A percentile compares a stretch with the other conserved stretches of the same genome.
These are phyloP conservation scores for Arachnomyces sp. DNA, from an alignment of 2,329 filamentous ascomycete genomes.

Conservation along the genomic window DNA sequence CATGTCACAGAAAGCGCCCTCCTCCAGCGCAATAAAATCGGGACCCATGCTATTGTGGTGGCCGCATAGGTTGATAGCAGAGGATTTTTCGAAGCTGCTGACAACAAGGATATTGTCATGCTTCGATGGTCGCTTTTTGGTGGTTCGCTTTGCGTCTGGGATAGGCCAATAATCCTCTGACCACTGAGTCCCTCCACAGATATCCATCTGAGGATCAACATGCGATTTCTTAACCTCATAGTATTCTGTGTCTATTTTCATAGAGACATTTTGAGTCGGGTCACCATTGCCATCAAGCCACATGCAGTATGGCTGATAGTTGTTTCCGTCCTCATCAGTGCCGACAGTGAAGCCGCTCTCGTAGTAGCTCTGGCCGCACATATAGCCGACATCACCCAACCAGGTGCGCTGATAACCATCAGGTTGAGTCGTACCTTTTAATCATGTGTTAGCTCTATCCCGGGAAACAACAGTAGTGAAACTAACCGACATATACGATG, in stretches of 20 bases:
- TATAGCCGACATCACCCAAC: conserved; percentile 16
- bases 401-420: conserved; percentile 3
- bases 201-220: conserved; percentile 20
- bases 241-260: conserved; percentile 15
- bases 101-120: conserved; percentile 14
- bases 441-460: no score
- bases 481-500: no score
- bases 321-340: conserved; percentile 2
- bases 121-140: conserved; percentile 7
- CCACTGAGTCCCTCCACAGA: conserved; percentile 14
- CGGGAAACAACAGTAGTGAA: no score
- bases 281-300: conserved; percentile 16
- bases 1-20: conserved; percentile 29
- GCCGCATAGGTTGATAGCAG: conserved; percentile 24
- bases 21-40: conserved; percentile 24
- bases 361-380: conserved; percentile 18
- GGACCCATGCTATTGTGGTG: conserved; percentile 22
- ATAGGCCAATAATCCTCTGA: conserved; percentile 10
- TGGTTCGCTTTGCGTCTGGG: conserved; percentile 10
- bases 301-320: conserved; percentile 14
- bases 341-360: conserved; percentile 10
- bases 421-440: no score
- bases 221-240: conserved; percentile 8
- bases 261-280: not conserved
- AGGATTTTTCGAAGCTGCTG: conserved; percentile 17